Evolutionary conservation across 441 rosid genomes (phyloP), one percentile per base, ranked within the genome.

Genomic region (Erysimum cheiri): DNA sequence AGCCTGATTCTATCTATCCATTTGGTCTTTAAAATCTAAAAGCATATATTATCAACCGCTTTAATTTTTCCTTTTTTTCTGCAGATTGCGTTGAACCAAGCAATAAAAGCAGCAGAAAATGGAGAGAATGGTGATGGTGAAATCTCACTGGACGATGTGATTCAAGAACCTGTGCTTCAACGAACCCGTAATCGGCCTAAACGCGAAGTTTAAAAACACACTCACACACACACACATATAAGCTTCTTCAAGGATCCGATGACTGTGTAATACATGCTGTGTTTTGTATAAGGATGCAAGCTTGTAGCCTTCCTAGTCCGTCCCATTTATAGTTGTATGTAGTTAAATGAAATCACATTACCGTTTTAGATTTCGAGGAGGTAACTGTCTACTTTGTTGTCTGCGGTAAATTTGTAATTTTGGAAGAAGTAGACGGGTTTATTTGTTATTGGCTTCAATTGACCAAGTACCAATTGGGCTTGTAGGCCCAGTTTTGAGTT

Each of bases 151-250:
- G 84, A 86, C 64, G 86, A 87, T 68, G 64, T 81, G 76, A 64
- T 74, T 49, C 61, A 70, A 72, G 85, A 84, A 71, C 87, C 88
- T 9, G 92, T 73, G 26, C 70, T 80, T 65, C 83, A 83, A 31
- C 85, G 90, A 36, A 74, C 82, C 5, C 83, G 80, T 44, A 86
- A 86, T 73, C 88, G 98, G 32, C 98, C 98, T 31, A 93, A 87
- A 74, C 84, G 88, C 68, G 82, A 89, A 76, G 84, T 70, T 40
- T 87, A 82, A 67, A 22, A 2, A 3, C 4, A 33, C 2, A 13
- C n/a, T 9, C 13, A 67, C 56, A 65, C 22, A 31, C 17, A 35
- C 15, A 56, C 49, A 61, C 14, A 24, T n/a, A 24, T 59, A 32
- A 6, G 56, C 79, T 68, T 69, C 58, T 67, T 60, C 28, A 26